Percentiles rank a stretch among this genome's conserved stretches.
Evolutionary conservation across 2,329 filamentous ascomycete species (phyloP).

Genomic region (Macroventuria anomochaeta): DNA sequence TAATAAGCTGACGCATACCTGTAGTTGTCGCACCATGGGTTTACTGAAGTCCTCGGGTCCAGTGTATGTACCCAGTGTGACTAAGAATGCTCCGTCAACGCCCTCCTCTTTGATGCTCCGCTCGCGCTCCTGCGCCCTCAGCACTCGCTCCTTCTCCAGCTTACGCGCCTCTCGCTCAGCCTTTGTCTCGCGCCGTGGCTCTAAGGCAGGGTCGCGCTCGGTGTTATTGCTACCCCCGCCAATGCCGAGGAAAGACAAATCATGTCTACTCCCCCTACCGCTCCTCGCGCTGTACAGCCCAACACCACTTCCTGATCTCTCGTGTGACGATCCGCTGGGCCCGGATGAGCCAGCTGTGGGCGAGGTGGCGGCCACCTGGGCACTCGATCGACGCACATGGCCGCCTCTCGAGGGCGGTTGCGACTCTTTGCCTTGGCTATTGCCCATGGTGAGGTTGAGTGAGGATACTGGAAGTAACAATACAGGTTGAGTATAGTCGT

Average conservation of each 20-base stretch:
- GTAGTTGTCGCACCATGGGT: conserved; percentile 81
- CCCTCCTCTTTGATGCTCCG: conserved; percentile 89
- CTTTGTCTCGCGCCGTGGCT: conserved; percentile 80
- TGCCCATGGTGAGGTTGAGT: conserved; percentile 49
- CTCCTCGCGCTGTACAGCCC: conserved; percentile 55
- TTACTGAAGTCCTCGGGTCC: conserved; percentile 95
- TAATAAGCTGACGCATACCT: conserved; percentile 65
- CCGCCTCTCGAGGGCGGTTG: conserved; percentile 48
- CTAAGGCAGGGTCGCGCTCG: conserved; percentile 59
- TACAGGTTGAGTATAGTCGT: conserved; percentile 13
- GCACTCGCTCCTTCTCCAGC: conserved; percentile 78
- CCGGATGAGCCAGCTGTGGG: conserved; percentile 29
- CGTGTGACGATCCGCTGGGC: conserved; percentile 34
- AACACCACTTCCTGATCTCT: conserved; percentile 36
- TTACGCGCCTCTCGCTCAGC: conserved; percentile 89
- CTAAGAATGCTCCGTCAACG: conserved; percentile 91
- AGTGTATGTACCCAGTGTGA: conserved; percentile 92
- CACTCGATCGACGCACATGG: conserved; percentile 43
- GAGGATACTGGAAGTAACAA: conserved; percentile 11
- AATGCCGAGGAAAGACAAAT: conserved; percentile 66
- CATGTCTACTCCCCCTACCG: conserved; percentile 62
- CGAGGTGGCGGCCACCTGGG: conserved; percentile 42
- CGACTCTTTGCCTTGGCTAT: conserved; percentile 57
- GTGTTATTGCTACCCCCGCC: conserved; percentile 56
- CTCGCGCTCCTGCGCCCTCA: conserved; percentile 82